Base-by-base conservation (phyloP, 805 yeast species). In the Metschnikowia baotianmanensis region DNA sequence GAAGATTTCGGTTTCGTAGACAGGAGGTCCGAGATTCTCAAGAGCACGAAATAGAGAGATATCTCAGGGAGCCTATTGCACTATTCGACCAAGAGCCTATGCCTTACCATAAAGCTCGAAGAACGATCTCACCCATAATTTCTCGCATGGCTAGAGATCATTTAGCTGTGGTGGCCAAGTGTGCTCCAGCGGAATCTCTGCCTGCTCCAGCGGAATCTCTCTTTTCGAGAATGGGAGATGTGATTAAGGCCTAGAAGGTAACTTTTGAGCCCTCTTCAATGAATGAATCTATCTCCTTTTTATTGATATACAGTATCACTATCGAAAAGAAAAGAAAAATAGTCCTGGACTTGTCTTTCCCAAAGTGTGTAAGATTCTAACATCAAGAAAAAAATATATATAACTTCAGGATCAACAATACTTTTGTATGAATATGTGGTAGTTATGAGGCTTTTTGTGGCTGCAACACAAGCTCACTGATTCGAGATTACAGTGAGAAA, bases 91-190 rank as follows among this genome's bases (percentile, higher is more conserved):
- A 7, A 26, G 25, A 19, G 12, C 17, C 26, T 6, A 6, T 20
- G 5, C 25, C 18, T 11, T 28, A 16, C 38, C n/a, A 35, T 23
- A 21, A 23, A 15, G n/a, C n/a, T 6, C 26, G 29, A n/a, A 16
- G 23, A 19, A n/a, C 6, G 9, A 4, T 11, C 22, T 36, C 16
- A 18, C 34, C 40, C 10, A 16, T 28, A 2, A 21, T 36, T n/a
- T 21, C 20, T 13, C 34, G 27, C 18, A 36, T 36, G 22, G 34
- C 40, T 15, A 36, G 34, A 16, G 40, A 36, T 18, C 17, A 17
- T 17, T 22, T 36, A 10, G 40, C 40, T 21, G 21, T 23, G 12
- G 20, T 34, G 4, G 34, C 40, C 17, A 24, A 22, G 28, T 36
- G 31, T 7, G 33, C 39, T 4, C 28, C 32, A 6, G 26, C 39